phyloP scores from a whole-genome alignment of 176 grass and related monocot genomes.

The Otatea glauca region DNA sequence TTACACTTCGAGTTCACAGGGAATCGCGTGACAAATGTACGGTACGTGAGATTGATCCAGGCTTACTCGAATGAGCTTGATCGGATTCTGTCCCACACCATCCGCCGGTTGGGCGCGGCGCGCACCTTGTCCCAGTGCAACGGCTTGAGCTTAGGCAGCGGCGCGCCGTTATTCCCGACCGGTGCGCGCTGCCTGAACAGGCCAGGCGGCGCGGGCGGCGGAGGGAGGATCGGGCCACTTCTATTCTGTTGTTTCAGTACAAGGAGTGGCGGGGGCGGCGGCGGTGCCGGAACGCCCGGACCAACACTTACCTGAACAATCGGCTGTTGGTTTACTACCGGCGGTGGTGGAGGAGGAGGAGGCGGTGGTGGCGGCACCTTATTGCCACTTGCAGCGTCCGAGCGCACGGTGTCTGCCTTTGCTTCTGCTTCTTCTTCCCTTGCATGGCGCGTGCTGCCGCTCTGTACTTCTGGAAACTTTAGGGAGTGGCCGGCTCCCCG shows the following conservation, averaged over 20 bases:
- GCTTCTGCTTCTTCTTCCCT: constrained; percentile 6
- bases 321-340: constrained; percentile 5
- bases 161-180: constrained; percentile 49
- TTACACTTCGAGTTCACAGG: background rate
- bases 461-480: constrained; percentile 17
- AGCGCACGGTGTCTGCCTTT: background rate
- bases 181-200: constrained; percentile 41
- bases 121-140: constrained; percentile 99
- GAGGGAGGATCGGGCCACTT: constrained; percentile 11
- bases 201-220: constrained; percentile 46
- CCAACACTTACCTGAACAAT: background rate
- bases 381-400: background rate
- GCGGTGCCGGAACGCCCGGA: constrained; percentile 35
- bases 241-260: constrained; percentile 35
- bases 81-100: constrained; percentile 95
- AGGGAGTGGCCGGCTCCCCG: constrained; percentile 11
- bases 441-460: background rate
- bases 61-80: constrained; percentile 96
- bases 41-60: background rate
- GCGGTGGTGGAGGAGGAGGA: constrained; percentile 42
- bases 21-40: too few species aligned
- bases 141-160: constrained; percentile 91
- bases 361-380: background rate
- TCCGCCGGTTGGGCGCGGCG: constrained; percentile 75
- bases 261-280: constrained; percentile 42